A percentile compares a stretch with the other conserved stretches of the same genome.
Conservation (phyloP, 2,329 filamentous ascomycete genomes). For the Erysiphe pulchra region DNA sequence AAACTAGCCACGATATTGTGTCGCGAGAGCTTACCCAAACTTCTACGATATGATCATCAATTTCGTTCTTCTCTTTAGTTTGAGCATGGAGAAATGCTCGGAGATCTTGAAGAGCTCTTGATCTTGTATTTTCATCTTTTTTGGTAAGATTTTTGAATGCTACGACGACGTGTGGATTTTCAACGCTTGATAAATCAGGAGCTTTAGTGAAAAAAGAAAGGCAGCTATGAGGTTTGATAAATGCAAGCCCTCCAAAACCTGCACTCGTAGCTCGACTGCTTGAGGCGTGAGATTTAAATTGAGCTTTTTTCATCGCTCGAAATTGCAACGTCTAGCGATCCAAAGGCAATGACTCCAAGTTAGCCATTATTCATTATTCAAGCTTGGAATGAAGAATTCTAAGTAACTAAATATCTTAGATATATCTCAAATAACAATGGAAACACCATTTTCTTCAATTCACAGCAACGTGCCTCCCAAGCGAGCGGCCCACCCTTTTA, state of each 20-base stretch:
- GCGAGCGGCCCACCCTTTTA: no score
- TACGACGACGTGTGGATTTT: slow-evolving; percentile 59
- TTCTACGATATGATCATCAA: slow-evolving; percentile 63
- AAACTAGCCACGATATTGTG: not conserved
- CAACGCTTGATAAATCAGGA: slow-evolving; percentile 52
- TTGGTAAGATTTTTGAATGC: slow-evolving; percentile 84
- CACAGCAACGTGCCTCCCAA: no score
- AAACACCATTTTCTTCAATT: no score
- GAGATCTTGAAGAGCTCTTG: slow-evolving; percentile 73
- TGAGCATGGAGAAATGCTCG: slow-evolving; percentile 32
- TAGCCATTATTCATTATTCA: no score
- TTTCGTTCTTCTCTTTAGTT: slow-evolving; percentile 28
- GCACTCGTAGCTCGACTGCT: slow-evolving; percentile 14
- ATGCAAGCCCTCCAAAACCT: slow-evolving; percentile 10
- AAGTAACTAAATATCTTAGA: no score
- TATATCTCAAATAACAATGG: no score
- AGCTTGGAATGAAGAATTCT: no score
- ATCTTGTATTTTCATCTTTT: slow-evolving; percentile 78
- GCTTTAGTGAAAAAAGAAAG: slow-evolving; percentile 77
- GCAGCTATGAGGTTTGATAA: slow-evolving; percentile 18
- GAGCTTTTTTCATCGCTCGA: slow-evolving; percentile 9
- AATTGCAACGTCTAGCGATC: no score
- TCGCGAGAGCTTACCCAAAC: slow-evolving; percentile 43
- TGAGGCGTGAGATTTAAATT: slow-evolving; percentile 13
- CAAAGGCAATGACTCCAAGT: no score